These are phyloP conservation scores for Fusarium floridanum DNA, from an alignment of 2,329 filamentous ascomycete genomes.

Conservation along the genomic window DNA sequence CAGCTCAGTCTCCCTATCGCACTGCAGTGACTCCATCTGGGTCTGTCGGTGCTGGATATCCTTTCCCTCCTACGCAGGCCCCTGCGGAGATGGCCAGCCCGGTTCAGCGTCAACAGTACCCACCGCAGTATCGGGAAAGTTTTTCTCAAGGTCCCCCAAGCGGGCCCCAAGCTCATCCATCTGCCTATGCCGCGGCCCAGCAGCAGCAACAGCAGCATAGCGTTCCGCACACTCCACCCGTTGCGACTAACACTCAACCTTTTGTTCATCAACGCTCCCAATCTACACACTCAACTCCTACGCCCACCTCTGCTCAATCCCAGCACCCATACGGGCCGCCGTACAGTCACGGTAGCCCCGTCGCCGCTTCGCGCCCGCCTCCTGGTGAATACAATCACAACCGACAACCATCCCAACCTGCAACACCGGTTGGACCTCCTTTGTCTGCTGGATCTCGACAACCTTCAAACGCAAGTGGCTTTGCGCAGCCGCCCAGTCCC, in stretches of 20 bases:
- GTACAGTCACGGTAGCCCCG: constrained; percentile 67
- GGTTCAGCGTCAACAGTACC: constrained; percentile 65
- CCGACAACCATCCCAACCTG: constrained; percentile 67
- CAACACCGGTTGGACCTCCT: constrained; percentile 66
- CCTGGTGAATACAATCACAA: constrained; percentile 58
- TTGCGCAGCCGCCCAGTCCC: constrained; percentile 68
- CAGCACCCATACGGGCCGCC: constrained; percentile 67
- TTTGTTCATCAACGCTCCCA: constrained; percentile 65
- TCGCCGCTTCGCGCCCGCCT: constrained; percentile 59
- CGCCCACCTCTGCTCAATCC: constrained; percentile 72
- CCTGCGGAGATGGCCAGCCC: constrained; percentile 62
- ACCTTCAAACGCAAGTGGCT: constrained; percentile 55
- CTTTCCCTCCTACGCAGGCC: constrained; percentile 63
- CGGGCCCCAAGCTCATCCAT: constrained; percentile 25
- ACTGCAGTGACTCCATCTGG: constrained; percentile 60
- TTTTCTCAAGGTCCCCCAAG: constrained; percentile 55
- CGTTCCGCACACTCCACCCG: constrained; percentile 64
- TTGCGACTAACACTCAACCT: constrained; percentile 57
- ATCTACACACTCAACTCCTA: constrained; percentile 70
- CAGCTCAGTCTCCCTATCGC: constrained; percentile 61
- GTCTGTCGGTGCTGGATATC: constrained; percentile 62
- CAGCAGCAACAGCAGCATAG: constrained; percentile 50
- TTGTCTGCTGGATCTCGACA: constrained; percentile 59
- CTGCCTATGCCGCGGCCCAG: constrained; percentile 49
- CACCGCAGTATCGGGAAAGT: constrained; percentile 60